Conservation (phyloP, 2,329 filamentous ascomycete species). For the Colletotrichum euphorbiae region DNA sequence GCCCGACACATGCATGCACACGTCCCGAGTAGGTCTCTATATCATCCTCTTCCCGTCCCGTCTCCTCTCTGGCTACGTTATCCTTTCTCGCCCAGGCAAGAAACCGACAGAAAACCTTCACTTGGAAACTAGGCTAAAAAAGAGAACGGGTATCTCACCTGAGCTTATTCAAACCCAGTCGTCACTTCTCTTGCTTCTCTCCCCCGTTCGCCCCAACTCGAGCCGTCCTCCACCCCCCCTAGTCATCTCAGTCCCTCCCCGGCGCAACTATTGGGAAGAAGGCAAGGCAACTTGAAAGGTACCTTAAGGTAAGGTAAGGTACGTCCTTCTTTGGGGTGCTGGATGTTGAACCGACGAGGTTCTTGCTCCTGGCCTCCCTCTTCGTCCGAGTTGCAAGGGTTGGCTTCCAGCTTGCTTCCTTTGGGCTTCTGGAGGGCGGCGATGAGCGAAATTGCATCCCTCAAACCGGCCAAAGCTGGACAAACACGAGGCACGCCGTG, state of each 20-base stretch:
- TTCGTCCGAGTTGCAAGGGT: conserved; percentile 19
- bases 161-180: conserved; percentile 13
- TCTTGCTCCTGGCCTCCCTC: not conserved
- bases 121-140: conserved; percentile 2
- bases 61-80: not conserved
- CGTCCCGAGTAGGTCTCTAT: not conserved
- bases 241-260: conserved; percentile 34
- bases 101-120: conserved; percentile 14
- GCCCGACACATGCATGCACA: conserved; percentile 10
- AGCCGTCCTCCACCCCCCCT: conserved; percentile 28
- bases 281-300: not conserved
- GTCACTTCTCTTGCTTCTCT: conserved; percentile 25
- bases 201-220: conserved; percentile 38
- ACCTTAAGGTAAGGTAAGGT: not conserved
- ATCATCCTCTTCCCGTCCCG: not conserved
- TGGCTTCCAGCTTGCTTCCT: conserved; percentile 28
- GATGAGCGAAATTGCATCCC: conserved; percentile 31
- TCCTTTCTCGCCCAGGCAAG: not conserved
- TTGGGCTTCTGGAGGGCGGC: conserved; percentile 22
- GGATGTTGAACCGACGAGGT: conserved; percentile 13
- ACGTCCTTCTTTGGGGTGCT: not conserved
- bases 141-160: not conserved
- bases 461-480: conserved; percentile 20
- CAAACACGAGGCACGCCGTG: conserved; percentile 30
- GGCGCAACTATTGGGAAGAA: not conserved